These are phyloP conservation scores for Triticum dicoccoides DNA, from an alignment of 176 grass and related monocot species.

Conservation along the genomic window DNA sequence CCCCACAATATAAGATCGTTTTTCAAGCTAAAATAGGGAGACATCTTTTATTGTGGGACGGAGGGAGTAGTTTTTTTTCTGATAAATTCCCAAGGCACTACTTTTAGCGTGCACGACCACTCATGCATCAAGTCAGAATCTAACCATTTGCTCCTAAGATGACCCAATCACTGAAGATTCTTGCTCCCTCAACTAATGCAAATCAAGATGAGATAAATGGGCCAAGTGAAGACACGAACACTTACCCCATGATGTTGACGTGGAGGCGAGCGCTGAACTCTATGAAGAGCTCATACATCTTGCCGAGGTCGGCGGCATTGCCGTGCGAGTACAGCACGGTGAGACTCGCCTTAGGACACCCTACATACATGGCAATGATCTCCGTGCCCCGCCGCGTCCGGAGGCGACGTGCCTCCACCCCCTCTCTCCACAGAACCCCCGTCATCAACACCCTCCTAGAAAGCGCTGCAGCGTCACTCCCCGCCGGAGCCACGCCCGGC, in stretches of 20 bases:
- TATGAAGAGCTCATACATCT: slow-evolving; percentile 73
- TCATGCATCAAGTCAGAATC: neutral
- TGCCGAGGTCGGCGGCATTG: slow-evolving; percentile 94
- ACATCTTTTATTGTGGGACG: no score
- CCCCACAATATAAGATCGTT: no score
- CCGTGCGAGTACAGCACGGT: slow-evolving; percentile 97
- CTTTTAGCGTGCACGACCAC: neutral
- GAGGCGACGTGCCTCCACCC: slow-evolving; percentile 69
- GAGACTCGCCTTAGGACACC: slow-evolving; percentile 51
- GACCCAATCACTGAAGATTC: neutral
- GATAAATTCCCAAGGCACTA: neutral
- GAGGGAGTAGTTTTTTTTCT: neutral
- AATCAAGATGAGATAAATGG: no score
- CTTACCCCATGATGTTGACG: slow-evolving; percentile 92
- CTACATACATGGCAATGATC: slow-evolving; percentile 74
- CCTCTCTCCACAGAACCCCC: slow-evolving; percentile 45
- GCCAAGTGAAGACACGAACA: neutral
- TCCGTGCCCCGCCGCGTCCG: slow-evolving; percentile 56
- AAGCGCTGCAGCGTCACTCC: neutral
- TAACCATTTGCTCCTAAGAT: neutral
- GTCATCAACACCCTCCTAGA: slow-evolving; percentile 36
- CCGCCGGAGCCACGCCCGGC: neutral
- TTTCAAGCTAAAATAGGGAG: no score
- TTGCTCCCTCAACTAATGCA: no score
- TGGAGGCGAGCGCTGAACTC: slow-evolving; percentile 63